Percentiles rank a stretch among this genome's conserved stretches.
Conservation (phyloP, 2,329 filamentous ascomycete species). For the Talaromyces sp. region DNA sequence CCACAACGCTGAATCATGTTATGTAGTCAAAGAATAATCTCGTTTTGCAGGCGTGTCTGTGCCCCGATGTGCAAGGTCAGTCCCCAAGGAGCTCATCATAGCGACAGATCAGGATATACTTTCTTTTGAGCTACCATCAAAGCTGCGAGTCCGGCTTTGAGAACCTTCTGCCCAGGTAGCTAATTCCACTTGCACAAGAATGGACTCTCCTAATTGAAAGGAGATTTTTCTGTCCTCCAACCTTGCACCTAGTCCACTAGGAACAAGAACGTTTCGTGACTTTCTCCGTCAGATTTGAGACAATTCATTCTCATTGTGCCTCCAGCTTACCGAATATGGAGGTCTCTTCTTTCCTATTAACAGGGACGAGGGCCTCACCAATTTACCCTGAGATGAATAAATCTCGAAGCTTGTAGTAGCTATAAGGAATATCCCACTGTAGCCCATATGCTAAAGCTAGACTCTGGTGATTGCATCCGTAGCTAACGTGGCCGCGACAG, state of each 20-base stretch:
- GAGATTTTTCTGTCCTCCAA: conserved; percentile 46
- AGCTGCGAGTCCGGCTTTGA: conserved; percentile 20
- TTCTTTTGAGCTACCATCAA: conserved; percentile 39
- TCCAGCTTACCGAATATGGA: conserved; percentile 40
- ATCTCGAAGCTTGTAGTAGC: conserved; percentile 27
- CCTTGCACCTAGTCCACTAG: conserved; percentile 48
- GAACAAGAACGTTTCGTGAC: conserved; percentile 49
- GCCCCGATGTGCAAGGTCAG: neutral
- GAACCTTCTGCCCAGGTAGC: conserved; percentile 30
- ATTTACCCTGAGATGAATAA: conserved; percentile 4
- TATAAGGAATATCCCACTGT: conserved; percentile 39
- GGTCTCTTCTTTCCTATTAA: conserved; percentile 26
- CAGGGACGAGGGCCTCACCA: no score
- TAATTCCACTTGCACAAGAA: conserved; percentile 2
- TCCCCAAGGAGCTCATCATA: neutral
- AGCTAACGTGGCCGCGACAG: conserved; percentile 19
- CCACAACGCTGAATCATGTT: no score
- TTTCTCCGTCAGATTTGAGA: conserved; percentile 20
- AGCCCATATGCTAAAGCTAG: conserved; percentile 38
- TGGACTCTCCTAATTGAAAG: conserved; percentile 28
- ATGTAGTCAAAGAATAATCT: conserved; percentile 46
- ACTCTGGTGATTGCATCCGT: conserved; percentile 34
- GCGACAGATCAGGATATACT: conserved; percentile 19
- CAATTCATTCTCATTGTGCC: neutral
- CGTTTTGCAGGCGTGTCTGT: conserved; percentile 46